Evolutionary conservation across 495 filamentous ascomycete species (phyloP).

Genomic region (Neurospora hispaniola): DNA sequence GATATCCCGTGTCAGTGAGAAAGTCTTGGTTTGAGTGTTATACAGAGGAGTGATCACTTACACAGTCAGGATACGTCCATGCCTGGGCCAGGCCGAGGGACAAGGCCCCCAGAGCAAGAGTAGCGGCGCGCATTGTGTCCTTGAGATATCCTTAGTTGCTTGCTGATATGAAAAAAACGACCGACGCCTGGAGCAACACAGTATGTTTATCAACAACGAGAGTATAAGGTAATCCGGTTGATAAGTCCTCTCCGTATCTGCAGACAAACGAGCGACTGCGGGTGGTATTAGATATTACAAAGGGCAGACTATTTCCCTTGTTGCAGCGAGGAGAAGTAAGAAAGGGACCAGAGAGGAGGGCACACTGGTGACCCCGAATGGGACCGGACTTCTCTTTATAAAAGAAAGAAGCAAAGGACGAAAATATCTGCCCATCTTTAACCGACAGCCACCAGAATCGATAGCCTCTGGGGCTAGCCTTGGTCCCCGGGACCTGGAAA

Average conservation of each 20-base stretch:
- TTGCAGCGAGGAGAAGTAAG: not conserved
- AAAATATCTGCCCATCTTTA: not conserved
- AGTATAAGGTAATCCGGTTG: not conserved
- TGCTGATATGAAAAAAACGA: not conserved
- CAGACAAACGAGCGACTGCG: not conserved
- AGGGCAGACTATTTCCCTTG: not conserved
- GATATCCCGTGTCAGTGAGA: not conserved
- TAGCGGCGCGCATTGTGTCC: constrained; percentile 10
- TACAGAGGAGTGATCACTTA: constrained; percentile 7
- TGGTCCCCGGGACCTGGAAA: not conserved
- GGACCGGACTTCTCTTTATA: not conserved
- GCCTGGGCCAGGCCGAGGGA: constrained; percentile 16
- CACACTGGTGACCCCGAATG: not conserved
- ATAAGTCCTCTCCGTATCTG: not conserved
- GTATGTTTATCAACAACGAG: not conserved
- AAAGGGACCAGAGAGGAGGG: not conserved
- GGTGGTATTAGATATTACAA: not conserved
- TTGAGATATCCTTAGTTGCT: not conserved
- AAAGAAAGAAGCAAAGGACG: not conserved
- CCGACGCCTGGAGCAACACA: not conserved
- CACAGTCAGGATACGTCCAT: constrained; percentile 22
- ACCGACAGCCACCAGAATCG: not conserved
- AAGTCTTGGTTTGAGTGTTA: not conserved
- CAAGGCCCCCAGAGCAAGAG: constrained; percentile 14
- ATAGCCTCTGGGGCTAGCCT: not conserved